A percentile compares a stretch with the other conserved stretches of the same genome.
Conservation (phyloP, 75 land plant genomes). For the Picea sitchensis region DNA sequence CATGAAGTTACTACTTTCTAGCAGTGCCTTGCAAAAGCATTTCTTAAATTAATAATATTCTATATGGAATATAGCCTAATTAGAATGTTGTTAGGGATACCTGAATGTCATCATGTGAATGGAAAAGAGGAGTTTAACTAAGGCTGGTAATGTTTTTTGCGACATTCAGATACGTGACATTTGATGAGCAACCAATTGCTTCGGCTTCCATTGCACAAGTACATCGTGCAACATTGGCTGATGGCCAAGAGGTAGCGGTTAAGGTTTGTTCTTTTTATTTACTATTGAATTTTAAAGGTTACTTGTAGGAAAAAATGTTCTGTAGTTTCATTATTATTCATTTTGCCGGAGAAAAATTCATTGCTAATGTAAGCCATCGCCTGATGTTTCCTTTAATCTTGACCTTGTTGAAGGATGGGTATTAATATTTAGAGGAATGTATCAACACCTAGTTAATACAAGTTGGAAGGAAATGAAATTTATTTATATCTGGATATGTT, state of each 20-base stretch:
- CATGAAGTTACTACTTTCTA: no score
- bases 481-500: background rate
- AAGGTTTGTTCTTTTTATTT: constrained; percentile 49
- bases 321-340: background rate
- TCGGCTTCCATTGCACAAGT: constrained; percentile 99
- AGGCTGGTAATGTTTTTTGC: no score
- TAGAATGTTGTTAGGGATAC: no score
- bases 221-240: constrained; percentile 65
- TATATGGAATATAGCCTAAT: no score
- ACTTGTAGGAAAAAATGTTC: background rate
- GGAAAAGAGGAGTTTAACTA: no score
- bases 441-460: no score
- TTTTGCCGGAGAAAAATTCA: background rate
- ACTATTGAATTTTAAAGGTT: background rate
- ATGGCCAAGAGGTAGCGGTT: constrained; percentile 85
- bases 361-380: background rate
- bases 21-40: no score
- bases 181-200: constrained; percentile 91
- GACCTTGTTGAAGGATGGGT: background rate
- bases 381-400: background rate
- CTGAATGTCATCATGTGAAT: no score
- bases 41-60: no score
- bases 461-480: no score
- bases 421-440: no score
- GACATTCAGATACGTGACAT: constrained; percentile 48